Evolutionary conservation across 495 filamentous ascomycete genomes (phyloP).

Genomic region (Aspergillus avenaceus): DNA sequence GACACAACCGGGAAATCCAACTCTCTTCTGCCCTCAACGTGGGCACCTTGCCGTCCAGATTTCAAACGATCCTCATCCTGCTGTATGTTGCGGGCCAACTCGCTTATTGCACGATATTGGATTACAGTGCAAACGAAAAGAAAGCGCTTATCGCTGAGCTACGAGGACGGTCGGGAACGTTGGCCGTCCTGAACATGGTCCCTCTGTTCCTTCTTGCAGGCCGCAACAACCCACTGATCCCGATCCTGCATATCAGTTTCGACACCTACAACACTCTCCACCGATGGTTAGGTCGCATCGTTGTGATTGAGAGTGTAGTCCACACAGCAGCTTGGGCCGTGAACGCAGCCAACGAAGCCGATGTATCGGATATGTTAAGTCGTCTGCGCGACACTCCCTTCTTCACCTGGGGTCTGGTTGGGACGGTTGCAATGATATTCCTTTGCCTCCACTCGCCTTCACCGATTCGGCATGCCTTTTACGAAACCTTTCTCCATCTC

Average conservation of each 20-base stretch:
- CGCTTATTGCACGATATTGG: slow-evolving; percentile 71
- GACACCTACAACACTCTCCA: slow-evolving; percentile 96
- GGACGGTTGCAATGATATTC: slow-evolving; percentile 55
- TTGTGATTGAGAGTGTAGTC: slow-evolving; percentile 69
- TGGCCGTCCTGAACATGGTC: slow-evolving; percentile 87
- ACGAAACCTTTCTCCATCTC: slow-evolving; percentile 77
- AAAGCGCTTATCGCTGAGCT: slow-evolving; percentile 58
- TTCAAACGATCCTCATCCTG: slow-evolving; percentile 72
- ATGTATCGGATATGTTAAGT: slow-evolving; percentile 50
- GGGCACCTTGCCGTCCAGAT: slow-evolving; percentile 81
- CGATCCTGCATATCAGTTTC: slow-evolving; percentile 79
- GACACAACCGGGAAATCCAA: slow-evolving; percentile 86
- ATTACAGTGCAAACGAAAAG: slow-evolving; percentile 52
- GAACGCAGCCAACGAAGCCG: slow-evolving; percentile 42
- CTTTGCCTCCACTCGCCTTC: slow-evolving; percentile 71
- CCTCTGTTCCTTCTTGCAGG: slow-evolving; percentile 83
- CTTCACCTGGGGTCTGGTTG: slow-evolving; percentile 46
- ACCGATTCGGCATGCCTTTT: slow-evolving; percentile 79
- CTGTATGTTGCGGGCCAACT: slow-evolving; percentile 73
- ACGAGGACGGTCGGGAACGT: slow-evolving; percentile 77
- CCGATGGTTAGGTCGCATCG: slow-evolving; percentile 89
- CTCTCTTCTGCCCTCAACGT: slow-evolving; percentile 82
- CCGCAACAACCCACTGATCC: slow-evolving; percentile 90
- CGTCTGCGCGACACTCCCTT: slow-evolving; percentile 60
- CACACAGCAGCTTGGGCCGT: slow-evolving; percentile 70